These are phyloP conservation scores for Bretziella fagacearum DNA, from an alignment of 2,329 filamentous ascomycete species.

Conservation along the genomic window DNA sequence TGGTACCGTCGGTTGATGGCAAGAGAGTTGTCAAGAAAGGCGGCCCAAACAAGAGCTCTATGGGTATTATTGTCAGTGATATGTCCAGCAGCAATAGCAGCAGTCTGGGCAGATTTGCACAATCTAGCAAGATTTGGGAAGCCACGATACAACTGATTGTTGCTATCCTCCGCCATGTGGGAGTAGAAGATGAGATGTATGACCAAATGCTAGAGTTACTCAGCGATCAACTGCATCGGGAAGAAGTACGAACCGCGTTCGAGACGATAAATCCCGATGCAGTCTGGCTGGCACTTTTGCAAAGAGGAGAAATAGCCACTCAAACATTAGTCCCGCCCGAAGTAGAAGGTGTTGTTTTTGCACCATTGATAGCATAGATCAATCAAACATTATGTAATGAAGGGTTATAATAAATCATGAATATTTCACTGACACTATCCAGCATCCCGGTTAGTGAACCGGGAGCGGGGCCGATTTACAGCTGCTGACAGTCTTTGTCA, in stretches of 20 bases:
- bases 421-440: too few relatives aligned
- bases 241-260: constrained; percentile 38
- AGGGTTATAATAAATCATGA: too few relatives aligned
- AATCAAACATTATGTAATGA: not conserved
- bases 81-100: not conserved
- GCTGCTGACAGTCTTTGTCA: not conserved
- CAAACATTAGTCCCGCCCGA: constrained; percentile 22
- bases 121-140: constrained; percentile 47
- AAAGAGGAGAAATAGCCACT: constrained; percentile 26
- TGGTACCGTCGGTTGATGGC: constrained; percentile 3
- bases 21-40: not conserved
- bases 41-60: not conserved
- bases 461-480: not conserved
- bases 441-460: not conserved
- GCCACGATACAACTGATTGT: constrained; percentile 42
- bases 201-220: constrained; percentile 54
- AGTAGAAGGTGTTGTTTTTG: constrained; percentile 28
- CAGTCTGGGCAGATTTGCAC: constrained; percentile 40
- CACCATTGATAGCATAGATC: constrained; percentile 17
- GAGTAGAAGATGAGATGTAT: constrained; percentile 50
- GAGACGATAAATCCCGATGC: constrained; percentile 54
- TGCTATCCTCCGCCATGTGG: constrained; percentile 43
- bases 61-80: not conserved
- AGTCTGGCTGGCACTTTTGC: constrained; percentile 51
- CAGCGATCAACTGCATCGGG: constrained; percentile 29